Conservation (phyloP, 345 rosid genomes). For the Hibiscus syriacus region DNA sequence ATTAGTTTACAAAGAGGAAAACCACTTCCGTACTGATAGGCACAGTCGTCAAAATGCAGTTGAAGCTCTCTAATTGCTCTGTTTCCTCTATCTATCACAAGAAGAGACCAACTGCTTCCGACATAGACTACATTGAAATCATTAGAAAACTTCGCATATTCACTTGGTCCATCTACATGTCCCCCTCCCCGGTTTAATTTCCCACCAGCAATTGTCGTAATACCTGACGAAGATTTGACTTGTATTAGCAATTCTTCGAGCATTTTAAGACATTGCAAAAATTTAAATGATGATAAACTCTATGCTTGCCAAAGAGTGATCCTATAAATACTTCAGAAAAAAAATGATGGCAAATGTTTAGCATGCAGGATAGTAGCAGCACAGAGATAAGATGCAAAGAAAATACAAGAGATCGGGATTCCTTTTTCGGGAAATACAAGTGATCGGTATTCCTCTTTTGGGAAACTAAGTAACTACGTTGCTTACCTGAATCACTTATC, state of each 20-base stretch:
- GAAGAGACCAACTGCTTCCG: slow-evolving; percentile 96
- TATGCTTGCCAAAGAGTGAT: neutral
- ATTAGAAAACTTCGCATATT: slow-evolving; percentile 89
- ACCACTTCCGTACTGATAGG: slow-evolving; percentile 90
- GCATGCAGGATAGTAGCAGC: neutral
- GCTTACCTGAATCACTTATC: slow-evolving; percentile 77
- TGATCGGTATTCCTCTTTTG: too few species aligned
- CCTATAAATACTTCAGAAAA: neutral
- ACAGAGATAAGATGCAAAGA: neutral
- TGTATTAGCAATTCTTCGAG: slow-evolving; percentile 4
- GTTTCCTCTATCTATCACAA: slow-evolving; percentile 93
- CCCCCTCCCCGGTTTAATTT: slow-evolving; percentile 69
- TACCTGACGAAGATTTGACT: slow-evolving; percentile 41
- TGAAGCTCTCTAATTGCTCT: slow-evolving; percentile 92
- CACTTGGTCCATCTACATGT: slow-evolving; percentile 96
- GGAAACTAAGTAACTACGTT: too few species aligned
- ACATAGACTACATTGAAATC: slow-evolving; percentile 92
- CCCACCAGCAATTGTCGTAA: slow-evolving; percentile 98
- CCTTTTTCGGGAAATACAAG: too few species aligned
- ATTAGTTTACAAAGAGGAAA: slow-evolving; percentile 71
- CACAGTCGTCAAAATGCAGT: slow-evolving; percentile 96
- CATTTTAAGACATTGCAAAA: neutral
- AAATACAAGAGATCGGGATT: too few species aligned
- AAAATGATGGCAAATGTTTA: neutral
- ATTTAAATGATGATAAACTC: neutral